Percentiles rank a stretch among this genome's conserved stretches.
Conservation (phyloP, 805 yeast genomes). For the Komagataella pastoris region DNA sequence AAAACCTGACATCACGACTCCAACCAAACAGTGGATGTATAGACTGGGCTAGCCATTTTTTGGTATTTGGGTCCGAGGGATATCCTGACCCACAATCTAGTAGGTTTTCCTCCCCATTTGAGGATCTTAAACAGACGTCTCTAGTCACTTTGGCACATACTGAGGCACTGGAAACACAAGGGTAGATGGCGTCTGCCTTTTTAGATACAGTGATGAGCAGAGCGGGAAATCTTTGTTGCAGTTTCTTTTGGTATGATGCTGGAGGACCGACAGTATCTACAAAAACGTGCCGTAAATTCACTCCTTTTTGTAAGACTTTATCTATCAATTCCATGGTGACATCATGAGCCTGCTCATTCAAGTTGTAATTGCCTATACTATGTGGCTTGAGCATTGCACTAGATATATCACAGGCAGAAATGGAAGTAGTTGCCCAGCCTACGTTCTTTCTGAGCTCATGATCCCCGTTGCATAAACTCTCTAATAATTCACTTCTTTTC, state of each 20-base stretch:
- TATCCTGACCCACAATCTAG: conserved; percentile 76
- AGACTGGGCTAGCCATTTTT: conserved; percentile 51
- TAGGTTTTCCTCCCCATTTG: conserved; percentile 11
- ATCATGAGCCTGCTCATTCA: conserved; percentile 95
- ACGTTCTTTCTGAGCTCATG: conserved; percentile 38
- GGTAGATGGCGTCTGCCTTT: conserved; percentile 87
- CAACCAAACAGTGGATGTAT: conserved; percentile 79
- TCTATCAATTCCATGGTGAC: conserved; percentile 74
- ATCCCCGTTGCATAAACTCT: conserved; percentile 20
- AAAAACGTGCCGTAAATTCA: conserved; percentile 56
- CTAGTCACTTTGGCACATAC: conserved; percentile 95
- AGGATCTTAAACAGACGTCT: conserved; percentile 31
- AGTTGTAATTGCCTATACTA: conserved; percentile 47
- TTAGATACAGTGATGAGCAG: conserved; percentile 73
- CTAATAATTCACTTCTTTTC: conserved; percentile 48
- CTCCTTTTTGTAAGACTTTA: conserved; percentile 46
- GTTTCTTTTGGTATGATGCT: conserved; percentile 61
- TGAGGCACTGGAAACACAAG: conserved; percentile 89
- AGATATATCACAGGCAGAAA: conserved; percentile 81
- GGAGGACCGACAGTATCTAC: conserved; percentile 99
- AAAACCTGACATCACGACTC: conserved; percentile 64
- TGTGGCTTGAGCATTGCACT: conserved; percentile 73
- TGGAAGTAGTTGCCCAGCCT: conserved; percentile 80
- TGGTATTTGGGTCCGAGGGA: conserved; percentile 85
- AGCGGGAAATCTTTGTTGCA: conserved; percentile 54